Evolutionary conservation across 1,284 basidiomycete species (phyloP).

Genomic region (Trametes versicolor): DNA sequence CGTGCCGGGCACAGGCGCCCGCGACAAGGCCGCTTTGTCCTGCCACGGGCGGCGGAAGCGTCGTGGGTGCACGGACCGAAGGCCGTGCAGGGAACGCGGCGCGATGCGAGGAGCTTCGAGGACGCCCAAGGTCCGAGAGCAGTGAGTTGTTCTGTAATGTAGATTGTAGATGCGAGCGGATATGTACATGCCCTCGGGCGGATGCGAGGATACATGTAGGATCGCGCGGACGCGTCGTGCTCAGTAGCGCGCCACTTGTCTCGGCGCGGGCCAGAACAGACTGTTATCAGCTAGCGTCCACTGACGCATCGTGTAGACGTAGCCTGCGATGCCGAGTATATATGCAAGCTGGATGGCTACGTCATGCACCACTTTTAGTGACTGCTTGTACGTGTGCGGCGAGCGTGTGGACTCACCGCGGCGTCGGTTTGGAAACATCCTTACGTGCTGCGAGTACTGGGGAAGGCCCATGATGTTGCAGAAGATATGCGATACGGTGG

Average conservation of each 20-base stretch:
- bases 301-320: constrained; percentile 43
- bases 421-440: constrained; percentile 39
- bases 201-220: constrained; percentile 5
- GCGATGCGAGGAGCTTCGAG: neutral
- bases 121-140: constrained; percentile 7
- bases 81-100: constrained; percentile 10
- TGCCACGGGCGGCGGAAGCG: constrained; percentile 11
- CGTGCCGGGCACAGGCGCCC: constrained; percentile 12
- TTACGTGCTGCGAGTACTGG: constrained; percentile 51
- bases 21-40: constrained; percentile 23
- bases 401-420: constrained; percentile 38
- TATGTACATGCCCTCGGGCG: constrained; percentile 8
- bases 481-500: constrained; percentile 84
- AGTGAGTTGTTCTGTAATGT: neutral
- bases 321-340: constrained; percentile 43
- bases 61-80: constrained; percentile 13
- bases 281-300: constrained; percentile 44
- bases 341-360: constrained; percentile 45
- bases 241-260: constrained; percentile 28
- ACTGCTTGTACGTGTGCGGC: neutral
- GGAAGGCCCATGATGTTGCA: constrained; percentile 98
- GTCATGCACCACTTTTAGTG: constrained; percentile 16
- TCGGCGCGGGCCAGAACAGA: constrained; percentile 40
- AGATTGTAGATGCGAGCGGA: constrained; percentile 1
- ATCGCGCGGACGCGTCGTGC: neutral